A percentile compares a stretch with the other conserved stretches of the same genome.
phyloP scores from a whole-genome alignment of 2,329 filamentous ascomycete species.

The Microdochium paspali region DNA sequence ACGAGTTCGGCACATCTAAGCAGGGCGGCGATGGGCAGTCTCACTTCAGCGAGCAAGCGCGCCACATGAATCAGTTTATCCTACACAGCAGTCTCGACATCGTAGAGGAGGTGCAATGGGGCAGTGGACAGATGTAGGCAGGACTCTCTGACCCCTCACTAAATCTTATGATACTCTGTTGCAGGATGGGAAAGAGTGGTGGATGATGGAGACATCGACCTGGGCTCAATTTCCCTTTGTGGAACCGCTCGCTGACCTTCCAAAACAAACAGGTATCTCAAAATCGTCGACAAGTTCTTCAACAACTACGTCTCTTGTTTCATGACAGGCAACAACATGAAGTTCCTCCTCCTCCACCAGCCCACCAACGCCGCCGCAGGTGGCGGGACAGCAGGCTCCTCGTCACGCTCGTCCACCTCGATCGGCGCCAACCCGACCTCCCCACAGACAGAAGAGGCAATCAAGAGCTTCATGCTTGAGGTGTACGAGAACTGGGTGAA shows the following conservation, averaged over 20 bases:
- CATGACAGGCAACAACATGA: slow-evolving; percentile 83
- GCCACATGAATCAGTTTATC: slow-evolving; percentile 96
- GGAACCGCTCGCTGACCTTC: too few relatives aligned
- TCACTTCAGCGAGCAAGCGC: slow-evolving; percentile 78
- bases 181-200: too few relatives aligned
- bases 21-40: slow-evolving; percentile 88
- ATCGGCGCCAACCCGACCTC: slow-evolving; percentile 78
- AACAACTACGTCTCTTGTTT: slow-evolving; percentile 94
- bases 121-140: slow-evolving; percentile 65
- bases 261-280: slow-evolving; percentile 56
- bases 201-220: too few relatives aligned
- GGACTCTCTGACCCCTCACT: too few relatives aligned
- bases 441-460: slow-evolving; percentile 88
- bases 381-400: slow-evolving; percentile 12
- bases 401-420: slow-evolving; percentile 52
- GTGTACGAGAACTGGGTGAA: slow-evolving; percentile 97
- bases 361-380: slow-evolving; percentile 43
- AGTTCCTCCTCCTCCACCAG: slow-evolving; percentile 90
- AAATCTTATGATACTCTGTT: too few relatives aligned
- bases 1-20: slow-evolving; percentile 95
- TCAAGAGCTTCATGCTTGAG: slow-evolving; percentile 88
- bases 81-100: slow-evolving; percentile 90
- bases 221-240: too few relatives aligned
- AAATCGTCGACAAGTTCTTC: slow-evolving; percentile 93
- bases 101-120: slow-evolving; percentile 95